These are phyloP conservation scores for Pythium oligandrum DNA, from an alignment of 352 stramenopile species.

Conservation along the genomic window DNA sequence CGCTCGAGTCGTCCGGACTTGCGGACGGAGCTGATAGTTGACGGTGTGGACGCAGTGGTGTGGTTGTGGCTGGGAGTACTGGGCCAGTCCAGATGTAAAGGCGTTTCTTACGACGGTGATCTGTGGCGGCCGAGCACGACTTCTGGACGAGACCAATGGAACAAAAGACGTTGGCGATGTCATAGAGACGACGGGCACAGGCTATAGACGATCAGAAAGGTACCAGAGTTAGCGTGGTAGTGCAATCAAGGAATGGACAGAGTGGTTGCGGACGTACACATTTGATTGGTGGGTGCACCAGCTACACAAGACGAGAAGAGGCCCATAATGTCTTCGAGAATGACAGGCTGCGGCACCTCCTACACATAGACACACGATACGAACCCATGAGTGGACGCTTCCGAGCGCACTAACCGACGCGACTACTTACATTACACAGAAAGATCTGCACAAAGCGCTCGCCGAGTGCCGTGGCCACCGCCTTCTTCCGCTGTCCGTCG, in stretches of 20 bases:
- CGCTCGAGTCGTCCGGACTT: constrained; percentile 12
- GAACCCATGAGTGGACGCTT: not conserved
- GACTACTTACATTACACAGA: constrained; percentile 25
- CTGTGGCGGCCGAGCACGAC: constrained; percentile 16
- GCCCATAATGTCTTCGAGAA: constrained; percentile 36
- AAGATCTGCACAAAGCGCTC: constrained; percentile 36
- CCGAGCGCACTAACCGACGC: not conserved
- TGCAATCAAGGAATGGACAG: not conserved
- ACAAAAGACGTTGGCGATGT: constrained; percentile 39
- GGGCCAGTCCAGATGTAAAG: constrained; percentile 28
- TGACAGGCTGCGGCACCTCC: constrained; percentile 25
- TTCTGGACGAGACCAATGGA: constrained; percentile 29
- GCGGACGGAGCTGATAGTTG: constrained; percentile 8
- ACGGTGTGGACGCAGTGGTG: constrained; percentile 14
- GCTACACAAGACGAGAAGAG: constrained; percentile 20
- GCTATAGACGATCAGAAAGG: constrained; percentile 10
- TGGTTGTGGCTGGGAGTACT: constrained; percentile 18
- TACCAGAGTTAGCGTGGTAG: not conserved
- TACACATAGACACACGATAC: constrained; percentile 1
- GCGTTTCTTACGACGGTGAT: constrained; percentile 26
- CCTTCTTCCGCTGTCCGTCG: constrained; percentile 22
- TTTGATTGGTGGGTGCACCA: constrained; percentile 21
- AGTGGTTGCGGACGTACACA: constrained; percentile 19
- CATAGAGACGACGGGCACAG: constrained; percentile 28
- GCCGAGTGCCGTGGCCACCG: constrained; percentile 26